Evolutionary conservation across 2,329 filamentous ascomycete genomes (phyloP), one percentile per base, ranked within the genome.

Genomic region (Bertia moriformis): DNA sequence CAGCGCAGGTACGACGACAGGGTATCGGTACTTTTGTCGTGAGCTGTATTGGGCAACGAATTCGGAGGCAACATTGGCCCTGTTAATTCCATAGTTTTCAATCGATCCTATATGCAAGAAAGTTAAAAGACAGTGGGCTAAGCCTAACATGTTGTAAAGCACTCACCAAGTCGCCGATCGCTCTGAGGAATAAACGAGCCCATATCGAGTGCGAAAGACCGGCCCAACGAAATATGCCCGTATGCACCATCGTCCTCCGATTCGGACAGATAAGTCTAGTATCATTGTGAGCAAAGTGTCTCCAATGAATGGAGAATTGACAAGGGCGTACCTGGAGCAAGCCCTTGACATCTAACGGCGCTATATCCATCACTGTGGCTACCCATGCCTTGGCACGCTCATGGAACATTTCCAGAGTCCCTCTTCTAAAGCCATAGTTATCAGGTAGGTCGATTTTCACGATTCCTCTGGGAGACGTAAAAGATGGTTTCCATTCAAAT

Each of bases 11-110:
- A n/a, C n/a, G n/a, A n/a, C n/a, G 53, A 94, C 86, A 10, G 86
- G 77, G 52, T 89, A 89, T 41, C 88, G 78, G 57, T 98, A 98
- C 52, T 94, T 88, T 55, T 98, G 93, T 27, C 91, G 82, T 18
- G 87, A 93, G 3, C 89, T 96, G 55, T 98, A 98, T 53, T 98
- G 89, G 2, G 91, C 87, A 52, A 98, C 77, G 50, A 98, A 94
- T 54, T 96, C 89, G 2, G 91, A 96, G 1, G 85, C 87, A 10
- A 88, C 87, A 54, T 96, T 94, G 55, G 95, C 80, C 44, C 75
- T 75, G 40, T 75, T 74, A 37, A 80, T 75, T 14, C 81, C 78
- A 45, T 83, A 71, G 24, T 70, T 71, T 47, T 93, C 84, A 38
- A 98, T 77, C 4, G 85, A 88, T 48, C 24, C 24, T 29, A 29